phyloP scores from a whole-genome alignment of 2,329 filamentous ascomycete genomes.

The Exophiala alcalophila region DNA sequence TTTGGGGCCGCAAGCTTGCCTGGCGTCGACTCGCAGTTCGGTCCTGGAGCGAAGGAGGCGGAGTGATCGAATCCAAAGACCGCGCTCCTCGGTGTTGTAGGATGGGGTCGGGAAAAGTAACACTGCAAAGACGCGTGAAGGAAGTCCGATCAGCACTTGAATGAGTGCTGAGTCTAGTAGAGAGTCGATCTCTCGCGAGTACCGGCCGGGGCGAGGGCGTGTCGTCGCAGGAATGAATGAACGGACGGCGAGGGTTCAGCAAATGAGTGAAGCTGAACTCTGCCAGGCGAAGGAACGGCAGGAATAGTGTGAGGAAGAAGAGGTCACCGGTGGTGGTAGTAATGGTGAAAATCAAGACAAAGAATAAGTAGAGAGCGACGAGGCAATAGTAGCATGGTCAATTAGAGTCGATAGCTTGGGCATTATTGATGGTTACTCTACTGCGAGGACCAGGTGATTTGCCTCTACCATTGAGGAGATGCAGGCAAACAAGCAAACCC shows the following conservation, averaged over 20 bases:
- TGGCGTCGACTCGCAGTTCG: conserved; percentile 1
- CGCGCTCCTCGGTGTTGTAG: too few relatives aligned
- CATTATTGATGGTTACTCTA: too few relatives aligned
- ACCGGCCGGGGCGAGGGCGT: conserved; percentile 17
- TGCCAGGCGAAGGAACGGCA: conserved; percentile 36
- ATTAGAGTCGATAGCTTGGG: too few relatives aligned
- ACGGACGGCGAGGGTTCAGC: conserved; percentile 49
- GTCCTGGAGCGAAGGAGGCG: background rate
- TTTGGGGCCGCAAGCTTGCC: conserved; percentile 14
- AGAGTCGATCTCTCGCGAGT: too few relatives aligned
- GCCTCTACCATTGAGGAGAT: too few relatives aligned
- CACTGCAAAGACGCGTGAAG: too few relatives aligned
- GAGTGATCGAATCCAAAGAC: too few relatives aligned
- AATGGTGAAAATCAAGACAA: conserved; percentile 1
- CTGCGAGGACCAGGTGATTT: too few relatives aligned
- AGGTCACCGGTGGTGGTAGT: too few relatives aligned
- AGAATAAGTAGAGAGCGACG: conserved; percentile 1
- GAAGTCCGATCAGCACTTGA: conserved; percentile 14
- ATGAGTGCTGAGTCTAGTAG: conserved; percentile 5
- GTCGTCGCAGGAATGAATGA: conserved; percentile 41
- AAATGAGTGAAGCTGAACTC: conserved; percentile 64
- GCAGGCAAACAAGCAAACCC: too few relatives aligned
- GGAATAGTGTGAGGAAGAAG: conserved; percentile 11
- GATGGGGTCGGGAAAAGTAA: too few relatives aligned
- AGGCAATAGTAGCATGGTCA: conserved; percentile 1